Conservation (phyloP, 1,284 basidiomycete genomes). For the Waitea zeae region DNA sequence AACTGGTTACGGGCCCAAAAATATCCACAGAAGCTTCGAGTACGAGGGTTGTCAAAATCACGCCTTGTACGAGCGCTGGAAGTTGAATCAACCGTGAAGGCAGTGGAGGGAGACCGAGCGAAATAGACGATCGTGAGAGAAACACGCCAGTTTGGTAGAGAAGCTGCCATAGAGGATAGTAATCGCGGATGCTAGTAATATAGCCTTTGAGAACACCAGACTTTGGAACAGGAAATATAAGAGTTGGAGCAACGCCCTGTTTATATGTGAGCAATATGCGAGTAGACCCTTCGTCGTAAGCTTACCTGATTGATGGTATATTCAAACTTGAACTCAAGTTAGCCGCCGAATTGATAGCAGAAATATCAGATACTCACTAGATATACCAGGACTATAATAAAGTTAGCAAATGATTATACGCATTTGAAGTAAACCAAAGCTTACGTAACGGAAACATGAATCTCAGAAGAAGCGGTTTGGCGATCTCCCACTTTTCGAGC, state of each 20-base stretch:
- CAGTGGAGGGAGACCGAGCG: constrained; percentile 73
- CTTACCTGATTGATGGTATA: constrained; percentile 80
- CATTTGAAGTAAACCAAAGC: constrained; percentile 12
- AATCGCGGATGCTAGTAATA: constrained; percentile 43
- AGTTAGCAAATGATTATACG: not conserved
- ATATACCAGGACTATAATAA: constrained; percentile 51
- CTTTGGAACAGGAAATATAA: constrained; percentile 77
- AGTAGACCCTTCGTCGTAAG: constrained; percentile 7
- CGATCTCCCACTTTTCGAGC: constrained; percentile 61
- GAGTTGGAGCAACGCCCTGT: constrained; percentile 77
- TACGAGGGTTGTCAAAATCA: constrained; percentile 39
- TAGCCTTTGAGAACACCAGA: constrained; percentile 15
- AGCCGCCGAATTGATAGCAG: too few species aligned
- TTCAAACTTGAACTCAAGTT: constrained; percentile 51
- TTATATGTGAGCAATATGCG: not conserved
- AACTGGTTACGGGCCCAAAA: constrained; percentile 33
- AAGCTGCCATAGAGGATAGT: constrained; percentile 62
- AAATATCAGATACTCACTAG: constrained; percentile 40
- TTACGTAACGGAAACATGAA: constrained; percentile 75
- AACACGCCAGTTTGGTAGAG: constrained; percentile 92
- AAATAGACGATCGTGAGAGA: constrained; percentile 84
- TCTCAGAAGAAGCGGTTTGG: constrained; percentile 52
- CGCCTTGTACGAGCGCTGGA: constrained; percentile 55
- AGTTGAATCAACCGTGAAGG: constrained; percentile 54
- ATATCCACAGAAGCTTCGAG: constrained; percentile 56